Conservation (phyloP, 2,329 filamentous ascomycete species). For the Ceratocystis alfenasii region DNA sequence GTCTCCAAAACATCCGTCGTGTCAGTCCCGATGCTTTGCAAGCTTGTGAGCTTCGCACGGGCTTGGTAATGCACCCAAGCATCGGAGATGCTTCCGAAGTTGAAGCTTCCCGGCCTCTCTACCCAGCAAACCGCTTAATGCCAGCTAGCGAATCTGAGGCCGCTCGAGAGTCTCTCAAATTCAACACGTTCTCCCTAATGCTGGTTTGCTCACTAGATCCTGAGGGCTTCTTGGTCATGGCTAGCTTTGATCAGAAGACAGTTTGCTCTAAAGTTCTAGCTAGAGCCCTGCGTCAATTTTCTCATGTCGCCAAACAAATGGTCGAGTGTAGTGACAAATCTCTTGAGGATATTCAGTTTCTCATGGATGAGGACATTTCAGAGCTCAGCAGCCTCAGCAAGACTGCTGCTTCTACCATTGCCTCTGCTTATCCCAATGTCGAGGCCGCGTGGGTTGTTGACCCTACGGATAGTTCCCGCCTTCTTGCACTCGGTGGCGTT, state of each 20-base stretch:
- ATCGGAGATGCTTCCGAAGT: conserved; percentile 26
- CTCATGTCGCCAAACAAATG: conserved; percentile 39
- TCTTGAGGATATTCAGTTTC: conserved; percentile 30
- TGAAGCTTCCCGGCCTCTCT: conserved; percentile 22
- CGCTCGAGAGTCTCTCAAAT: conserved; percentile 47
- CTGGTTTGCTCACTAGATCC: conserved; percentile 50
- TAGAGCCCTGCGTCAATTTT: conserved; percentile 41
- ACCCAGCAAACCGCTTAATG: conserved; percentile 41
- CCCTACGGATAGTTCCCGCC: conserved; percentile 28
- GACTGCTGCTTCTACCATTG: conserved; percentile 24
- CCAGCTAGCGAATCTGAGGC: conserved; percentile 45
- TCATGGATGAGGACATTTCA: conserved; percentile 29
- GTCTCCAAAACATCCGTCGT: conserved; percentile 47
- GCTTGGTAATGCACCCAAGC: conserved; percentile 42
- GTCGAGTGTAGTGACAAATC: conserved; percentile 30
- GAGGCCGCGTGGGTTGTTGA: conserved; percentile 34
- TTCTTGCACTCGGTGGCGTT: conserved; percentile 33
- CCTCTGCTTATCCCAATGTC: conserved; percentile 25
- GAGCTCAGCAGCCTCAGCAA: conserved; percentile 29
- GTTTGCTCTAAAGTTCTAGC: conserved; percentile 42
- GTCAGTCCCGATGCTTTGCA: conserved; percentile 43
- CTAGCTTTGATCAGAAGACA: conserved; percentile 52
- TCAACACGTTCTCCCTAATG: conserved; percentile 51
- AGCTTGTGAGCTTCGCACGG: conserved; percentile 45
- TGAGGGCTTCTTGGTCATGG: conserved; percentile 46